Conservation (phyloP, 176 grass and related monocot species). For the Eleusine coracana region DNA sequence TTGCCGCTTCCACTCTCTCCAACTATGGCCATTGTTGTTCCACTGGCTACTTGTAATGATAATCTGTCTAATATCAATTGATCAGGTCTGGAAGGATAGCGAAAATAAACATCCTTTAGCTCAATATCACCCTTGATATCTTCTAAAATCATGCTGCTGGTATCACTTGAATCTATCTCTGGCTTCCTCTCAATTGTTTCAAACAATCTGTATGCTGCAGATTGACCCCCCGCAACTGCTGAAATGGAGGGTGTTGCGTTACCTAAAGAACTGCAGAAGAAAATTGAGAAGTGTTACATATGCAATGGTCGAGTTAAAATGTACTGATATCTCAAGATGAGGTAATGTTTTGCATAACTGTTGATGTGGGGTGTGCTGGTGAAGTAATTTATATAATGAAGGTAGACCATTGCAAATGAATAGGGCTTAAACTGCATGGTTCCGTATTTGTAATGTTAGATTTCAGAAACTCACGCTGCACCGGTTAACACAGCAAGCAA, state of each 20-base stretch:
- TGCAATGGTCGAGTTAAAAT: conserved; percentile 6
- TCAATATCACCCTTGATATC: conserved; percentile 68
- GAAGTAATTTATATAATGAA: conserved; percentile 25
- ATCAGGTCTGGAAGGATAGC: conserved; percentile 72
- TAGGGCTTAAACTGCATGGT: not conserved
- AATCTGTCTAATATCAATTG: conserved; percentile 72
- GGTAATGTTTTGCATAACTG: not conserved
- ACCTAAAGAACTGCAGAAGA: conserved; percentile 68
- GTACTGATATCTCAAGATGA: conserved; percentile 8
- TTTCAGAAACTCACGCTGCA: conserved; percentile 55
- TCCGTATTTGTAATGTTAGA: conserved; percentile 10
- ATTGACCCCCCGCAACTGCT: conserved; percentile 71
- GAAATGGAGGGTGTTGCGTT: conserved; percentile 63
- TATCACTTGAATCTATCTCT: conserved; percentile 70
- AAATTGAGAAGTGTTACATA: conserved; percentile 4
- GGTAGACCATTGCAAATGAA: not conserved
- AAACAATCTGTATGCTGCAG: conserved; percentile 77
- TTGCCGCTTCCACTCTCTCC: conserved; percentile 97
- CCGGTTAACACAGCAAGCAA: conserved; percentile 60
- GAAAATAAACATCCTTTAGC: conserved; percentile 64
- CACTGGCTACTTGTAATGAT: conserved; percentile 57
- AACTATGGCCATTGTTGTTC: conserved; percentile 82
- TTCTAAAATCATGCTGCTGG: conserved; percentile 49
- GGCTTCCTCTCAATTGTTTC: conserved; percentile 73
- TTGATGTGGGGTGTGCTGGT: not conserved